Evolutionary conservation across 805 yeast species (phyloP).

Genomic region (Zygoascus biomembranicola): DNA sequence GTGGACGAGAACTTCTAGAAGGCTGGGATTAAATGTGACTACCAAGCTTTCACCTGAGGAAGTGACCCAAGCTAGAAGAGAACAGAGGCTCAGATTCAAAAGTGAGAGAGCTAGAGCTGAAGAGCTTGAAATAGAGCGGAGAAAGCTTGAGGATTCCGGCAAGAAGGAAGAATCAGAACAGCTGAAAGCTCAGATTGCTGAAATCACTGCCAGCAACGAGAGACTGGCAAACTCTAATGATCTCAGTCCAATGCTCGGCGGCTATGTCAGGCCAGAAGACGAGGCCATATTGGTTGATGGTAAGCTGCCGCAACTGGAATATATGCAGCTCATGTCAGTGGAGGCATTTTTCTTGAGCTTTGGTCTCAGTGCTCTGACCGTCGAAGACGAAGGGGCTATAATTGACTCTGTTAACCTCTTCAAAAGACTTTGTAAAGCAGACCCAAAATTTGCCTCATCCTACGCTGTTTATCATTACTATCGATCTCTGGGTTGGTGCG

Average conservation of each 20-base stretch:
- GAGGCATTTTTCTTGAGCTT: conserved; percentile 66
- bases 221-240: neutral
- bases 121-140: conserved; percentile 34
- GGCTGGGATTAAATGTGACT: conserved; percentile 41
- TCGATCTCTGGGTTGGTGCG: conserved; percentile 91
- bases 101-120: conserved; percentile 56
- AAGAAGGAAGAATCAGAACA: conserved; percentile 26
- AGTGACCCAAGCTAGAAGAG: conserved; percentile 62
- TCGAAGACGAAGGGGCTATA: conserved; percentile 22
- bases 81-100: conserved; percentile 66
- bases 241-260: neutral
- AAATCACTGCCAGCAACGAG: neutral
- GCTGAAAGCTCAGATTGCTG: neutral
- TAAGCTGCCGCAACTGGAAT: conserved; percentile 26
- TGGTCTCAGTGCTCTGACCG: conserved; percentile 44
- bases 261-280: conserved; percentile 32
- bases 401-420: conserved; percentile 25
- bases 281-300: conserved; percentile 26
- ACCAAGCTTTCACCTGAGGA: conserved; percentile 52
- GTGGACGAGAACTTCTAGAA: conserved; percentile 53
- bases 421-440: conserved; percentile 10
- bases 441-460: conserved; percentile 38
- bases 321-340: conserved; percentile 61
- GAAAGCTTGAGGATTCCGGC: conserved; percentile 31
- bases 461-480: conserved; percentile 81